Evolutionary conservation across 352 stramenopile genomes (phyloP), one percentile per base, ranked within the genome.

Genomic region (Globisporangium middletonii): DNA sequence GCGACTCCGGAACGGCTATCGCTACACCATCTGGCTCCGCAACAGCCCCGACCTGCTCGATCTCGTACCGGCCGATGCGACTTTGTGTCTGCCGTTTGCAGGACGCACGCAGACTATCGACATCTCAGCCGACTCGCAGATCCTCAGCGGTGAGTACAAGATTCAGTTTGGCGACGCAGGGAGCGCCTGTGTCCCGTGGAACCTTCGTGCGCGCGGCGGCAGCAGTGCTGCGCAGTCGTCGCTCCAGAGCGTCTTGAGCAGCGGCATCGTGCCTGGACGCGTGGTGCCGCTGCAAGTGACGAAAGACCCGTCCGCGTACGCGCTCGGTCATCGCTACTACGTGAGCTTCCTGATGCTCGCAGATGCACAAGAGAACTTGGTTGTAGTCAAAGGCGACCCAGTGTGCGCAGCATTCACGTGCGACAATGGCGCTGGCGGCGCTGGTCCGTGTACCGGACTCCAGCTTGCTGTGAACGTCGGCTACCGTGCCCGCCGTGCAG

Each of bases 91-190:
- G 1, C 54, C 30, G 12, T 70, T 82, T 15, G 46, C 65, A 12
- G 78, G 72, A 13, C 68, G 65, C 2, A 77, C 63, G 3, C 82
- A 92, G 59, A 89, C 82, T 0, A 89, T 92, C 28, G 82, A 90
- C 48, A 60, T 92, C 7, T 65, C 45, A 1, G 67, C 79, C 0
- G 38, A 53, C n/a, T 59, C 66, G 0, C 6, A 59, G n/a, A 83
- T 92, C 58, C 30, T 84, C 0, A 58, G 69, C 7, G 77, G 79
- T 2, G 73, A 74, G 30, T 72, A 84, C 16, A 65, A 69, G 43
- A 9, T 89, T 12, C 45, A 65, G 27, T 60, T 75, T 27, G 67
- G 76, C 38, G 68, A 82, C n/a, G 42, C 52, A 3, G 61, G 43
- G 0, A 83, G 67, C 41, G 43, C 37, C 1, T 89, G 79, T 27